phyloP scores from a whole-genome alignment of 1,139 yeast genomes.

The Barnettozyma hawaiiensis region DNA sequence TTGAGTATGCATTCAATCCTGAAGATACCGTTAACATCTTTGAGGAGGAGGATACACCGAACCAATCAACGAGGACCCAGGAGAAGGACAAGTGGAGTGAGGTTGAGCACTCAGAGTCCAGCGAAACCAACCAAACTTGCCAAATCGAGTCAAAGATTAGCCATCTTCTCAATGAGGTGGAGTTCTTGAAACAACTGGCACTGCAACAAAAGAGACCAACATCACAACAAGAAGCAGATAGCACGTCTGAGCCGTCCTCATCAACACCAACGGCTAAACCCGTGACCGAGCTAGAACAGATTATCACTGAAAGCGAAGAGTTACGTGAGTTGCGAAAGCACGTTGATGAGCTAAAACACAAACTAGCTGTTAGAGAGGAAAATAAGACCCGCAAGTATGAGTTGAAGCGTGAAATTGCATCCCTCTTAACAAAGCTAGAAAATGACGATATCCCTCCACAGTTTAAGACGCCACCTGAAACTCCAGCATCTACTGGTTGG shows the following conservation, averaged over 20 bases:
- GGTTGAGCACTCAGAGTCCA: not conserved
- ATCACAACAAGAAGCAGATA: not conserved
- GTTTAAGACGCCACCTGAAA: conserved; percentile 5
- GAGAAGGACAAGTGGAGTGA: not conserved
- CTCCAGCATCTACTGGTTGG: not conserved
- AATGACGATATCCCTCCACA: conserved; percentile 10
- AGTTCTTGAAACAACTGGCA: conserved; percentile 17
- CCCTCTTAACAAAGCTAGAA: conserved; percentile 4
- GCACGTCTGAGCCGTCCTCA: not conserved
- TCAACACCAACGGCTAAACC: not conserved
- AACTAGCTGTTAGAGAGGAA: conserved; percentile 21
- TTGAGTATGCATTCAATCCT: conserved; percentile 13
- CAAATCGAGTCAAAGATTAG: conserved; percentile 14
- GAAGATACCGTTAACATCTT: conserved; percentile 17
- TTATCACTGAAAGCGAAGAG: conserved; percentile 20
- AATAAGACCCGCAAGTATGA: conserved; percentile 18
- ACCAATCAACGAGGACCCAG: not conserved
- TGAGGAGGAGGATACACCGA: not conserved
- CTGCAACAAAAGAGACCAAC: conserved; percentile 2
- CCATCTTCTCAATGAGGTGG: conserved; percentile 19
- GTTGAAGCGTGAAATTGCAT: conserved; percentile 17
- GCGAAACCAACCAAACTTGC: not conserved
- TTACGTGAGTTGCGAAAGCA: conserved; percentile 16
- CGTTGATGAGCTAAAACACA: conserved; percentile 15
- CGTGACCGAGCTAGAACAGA: conserved; percentile 18